Evolutionary conservation across 1,139 yeast genomes (phyloP).

Genomic region (Williopsis jadinii): DNA sequence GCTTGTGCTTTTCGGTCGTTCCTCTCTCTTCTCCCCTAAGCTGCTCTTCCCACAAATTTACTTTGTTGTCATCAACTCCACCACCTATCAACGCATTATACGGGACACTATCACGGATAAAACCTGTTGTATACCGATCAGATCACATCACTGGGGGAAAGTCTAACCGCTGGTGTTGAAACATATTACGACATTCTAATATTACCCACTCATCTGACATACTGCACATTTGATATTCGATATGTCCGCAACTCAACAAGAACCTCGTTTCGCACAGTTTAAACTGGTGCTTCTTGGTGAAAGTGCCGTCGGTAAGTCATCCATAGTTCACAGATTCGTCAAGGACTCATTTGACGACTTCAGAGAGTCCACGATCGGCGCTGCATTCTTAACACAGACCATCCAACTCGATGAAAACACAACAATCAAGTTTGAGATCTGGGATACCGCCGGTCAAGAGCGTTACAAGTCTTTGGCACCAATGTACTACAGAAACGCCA

Average conservation of each 20-base stretch:
- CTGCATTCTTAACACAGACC: slow-evolving; percentile 92
- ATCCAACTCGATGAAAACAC: slow-evolving; percentile 55
- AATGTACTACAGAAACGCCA: slow-evolving; percentile 80
- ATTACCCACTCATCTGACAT: too few relatives aligned
- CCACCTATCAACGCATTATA: too few relatives aligned
- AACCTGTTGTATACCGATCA: too few relatives aligned
- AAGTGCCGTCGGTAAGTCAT: slow-evolving; percentile 93
- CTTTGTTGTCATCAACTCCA: too few relatives aligned
- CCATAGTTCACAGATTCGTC: slow-evolving; percentile 89
- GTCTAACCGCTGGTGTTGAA: too few relatives aligned
- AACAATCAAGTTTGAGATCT: slow-evolving; percentile 69
- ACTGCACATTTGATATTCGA: background rate
- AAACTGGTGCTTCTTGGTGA: slow-evolving; percentile 88
- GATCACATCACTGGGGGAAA: too few relatives aligned
- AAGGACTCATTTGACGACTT: slow-evolving; percentile 91
- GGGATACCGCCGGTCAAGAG: slow-evolving; percentile 92
- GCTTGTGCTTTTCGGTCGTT: too few relatives aligned
- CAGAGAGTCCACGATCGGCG: slow-evolving; percentile 95
- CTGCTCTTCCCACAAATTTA: too few relatives aligned
- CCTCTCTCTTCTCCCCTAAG: too few relatives aligned
- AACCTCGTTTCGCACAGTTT: slow-evolving; percentile 40
- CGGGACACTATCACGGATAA: too few relatives aligned
- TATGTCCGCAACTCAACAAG: slow-evolving; percentile 6
- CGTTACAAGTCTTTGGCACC: slow-evolving; percentile 78
- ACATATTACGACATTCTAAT: too few relatives aligned